Evolutionary conservation across 306 rosid genomes (phyloP).

Genomic region (Echinosophora koreensis): DNA sequence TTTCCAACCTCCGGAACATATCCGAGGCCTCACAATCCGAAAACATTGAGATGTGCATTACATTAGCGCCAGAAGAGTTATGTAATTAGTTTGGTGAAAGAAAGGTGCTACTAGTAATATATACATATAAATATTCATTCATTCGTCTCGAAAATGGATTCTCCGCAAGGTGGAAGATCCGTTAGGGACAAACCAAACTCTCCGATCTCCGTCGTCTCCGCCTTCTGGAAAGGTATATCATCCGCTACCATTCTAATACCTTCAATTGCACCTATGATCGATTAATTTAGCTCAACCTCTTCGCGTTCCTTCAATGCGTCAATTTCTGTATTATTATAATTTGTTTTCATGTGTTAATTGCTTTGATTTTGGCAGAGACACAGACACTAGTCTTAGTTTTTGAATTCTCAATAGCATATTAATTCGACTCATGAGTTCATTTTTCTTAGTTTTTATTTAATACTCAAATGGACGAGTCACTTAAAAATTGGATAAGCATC

Average conservation of each 20-base stretch:
- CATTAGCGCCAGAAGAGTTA: too few relatives aligned
- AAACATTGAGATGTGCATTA: too few relatives aligned
- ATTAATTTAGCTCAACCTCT: neutral
- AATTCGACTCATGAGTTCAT: neutral
- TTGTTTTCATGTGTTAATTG: neutral
- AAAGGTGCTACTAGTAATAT: too few relatives aligned
- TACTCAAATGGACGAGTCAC: neutral
- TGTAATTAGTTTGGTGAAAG: too few relatives aligned
- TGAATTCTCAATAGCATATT: neutral
- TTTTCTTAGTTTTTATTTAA: neutral
- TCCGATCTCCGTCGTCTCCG: constrained; percentile 60
- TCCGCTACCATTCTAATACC: neutral
- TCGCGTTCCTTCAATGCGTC: neutral
- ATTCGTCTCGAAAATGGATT: constrained; percentile 32
- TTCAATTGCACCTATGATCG: neutral
- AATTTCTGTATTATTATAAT: neutral
- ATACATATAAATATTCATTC: too few relatives aligned
- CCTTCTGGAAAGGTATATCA: constrained; percentile 69
- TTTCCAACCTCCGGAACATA: too few relatives aligned
- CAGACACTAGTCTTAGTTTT: neutral
- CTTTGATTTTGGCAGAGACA: neutral
- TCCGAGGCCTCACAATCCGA: too few relatives aligned
- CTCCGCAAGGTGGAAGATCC: constrained; percentile 56
- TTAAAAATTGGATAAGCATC: neutral
- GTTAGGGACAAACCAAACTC: constrained; percentile 59